Evolutionary conservation across 2,329 filamentous ascomycete genomes (phyloP).

Genomic region (Cladorrhinum sp.): DNA sequence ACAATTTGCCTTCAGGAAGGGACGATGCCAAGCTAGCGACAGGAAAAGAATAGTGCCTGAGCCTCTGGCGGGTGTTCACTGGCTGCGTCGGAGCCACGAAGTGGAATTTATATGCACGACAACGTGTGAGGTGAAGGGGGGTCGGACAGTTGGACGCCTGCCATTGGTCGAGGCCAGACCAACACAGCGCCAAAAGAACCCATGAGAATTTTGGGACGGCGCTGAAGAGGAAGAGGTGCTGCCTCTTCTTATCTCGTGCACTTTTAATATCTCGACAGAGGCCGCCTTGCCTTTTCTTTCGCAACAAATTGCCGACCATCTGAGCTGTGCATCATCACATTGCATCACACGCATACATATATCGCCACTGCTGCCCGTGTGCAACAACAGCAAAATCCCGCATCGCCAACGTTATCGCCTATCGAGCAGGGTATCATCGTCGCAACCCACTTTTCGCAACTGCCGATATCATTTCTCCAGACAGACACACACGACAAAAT

Average conservation of each 20-base stretch:
- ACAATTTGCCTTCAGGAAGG: slow-evolving; percentile 1
- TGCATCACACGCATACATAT: background rate
- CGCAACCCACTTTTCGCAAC: background rate
- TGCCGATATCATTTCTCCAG: background rate
- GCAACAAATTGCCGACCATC: background rate
- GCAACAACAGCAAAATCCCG: slow-evolving; percentile 4
- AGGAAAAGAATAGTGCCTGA: slow-evolving; percentile 16
- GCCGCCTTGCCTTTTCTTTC: background rate
- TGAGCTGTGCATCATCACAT: background rate
- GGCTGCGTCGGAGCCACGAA: slow-evolving; percentile 21
- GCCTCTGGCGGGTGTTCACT: slow-evolving; percentile 15
- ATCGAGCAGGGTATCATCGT: background rate
- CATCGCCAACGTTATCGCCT: background rate
- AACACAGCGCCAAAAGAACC: slow-evolving; percentile 9
- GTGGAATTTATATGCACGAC: slow-evolving; percentile 19
- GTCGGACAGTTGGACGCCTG: slow-evolving; percentile 23
- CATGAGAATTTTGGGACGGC: slow-evolving; percentile 1
- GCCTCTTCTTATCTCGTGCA: background rate
- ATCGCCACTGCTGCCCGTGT: background rate
- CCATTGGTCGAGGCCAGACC: slow-evolving; percentile 18
- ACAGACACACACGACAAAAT: slow-evolving; percentile 14
- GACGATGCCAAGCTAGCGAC: slow-evolving; percentile 11
- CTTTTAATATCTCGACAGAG: background rate
- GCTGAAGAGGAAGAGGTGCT: slow-evolving; percentile 7
- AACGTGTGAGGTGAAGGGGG: slow-evolving; percentile 12